Evolutionary conservation across 148 eudicot genomes (phyloP).

Genomic region (Camellia japonica): DNA sequence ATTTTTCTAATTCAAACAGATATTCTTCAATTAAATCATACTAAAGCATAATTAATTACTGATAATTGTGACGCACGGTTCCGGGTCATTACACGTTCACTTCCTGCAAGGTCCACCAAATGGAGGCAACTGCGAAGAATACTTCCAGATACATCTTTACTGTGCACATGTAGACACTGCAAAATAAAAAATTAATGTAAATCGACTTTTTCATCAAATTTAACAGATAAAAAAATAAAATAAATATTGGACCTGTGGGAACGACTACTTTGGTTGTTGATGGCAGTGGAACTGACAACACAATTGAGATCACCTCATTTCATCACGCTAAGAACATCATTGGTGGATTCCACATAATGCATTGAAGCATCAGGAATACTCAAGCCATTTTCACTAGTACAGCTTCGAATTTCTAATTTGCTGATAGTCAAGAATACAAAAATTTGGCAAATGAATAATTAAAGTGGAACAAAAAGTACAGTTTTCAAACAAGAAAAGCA

Average conservation of each 20-base stretch:
- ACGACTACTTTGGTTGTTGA: constrained; percentile 43
- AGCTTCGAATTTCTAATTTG: too few relatives aligned
- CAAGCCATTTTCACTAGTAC: too few relatives aligned
- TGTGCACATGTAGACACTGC: constrained; percentile 71
- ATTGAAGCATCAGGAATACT: constrained; percentile 31
- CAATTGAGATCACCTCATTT: constrained; percentile 41
- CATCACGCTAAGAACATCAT: constrained; percentile 58
- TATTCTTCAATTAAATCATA: too few relatives aligned
- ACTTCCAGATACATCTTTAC: constrained; percentile 71
- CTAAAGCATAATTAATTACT: too few relatives aligned
- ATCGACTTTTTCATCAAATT: neutral
- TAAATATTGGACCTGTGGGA: constrained; percentile 58
- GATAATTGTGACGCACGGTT: too few relatives aligned
- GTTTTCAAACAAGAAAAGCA: neutral
- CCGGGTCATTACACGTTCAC: too few relatives aligned
- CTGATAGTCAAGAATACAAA: too few relatives aligned
- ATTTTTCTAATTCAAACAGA: too few relatives aligned
- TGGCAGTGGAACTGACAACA: constrained; percentile 26
- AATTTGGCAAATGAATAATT: too few relatives aligned
- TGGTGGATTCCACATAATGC: constrained; percentile 43
- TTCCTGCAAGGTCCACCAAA: constrained; percentile 19
- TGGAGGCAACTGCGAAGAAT: constrained; percentile 59
- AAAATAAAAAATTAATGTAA: neutral
- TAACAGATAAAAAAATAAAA: neutral
- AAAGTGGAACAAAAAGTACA: too few relatives aligned